A percentile compares a stretch with the other conserved stretches of the same genome.
These are phyloP conservation scores for Candida arabinofermentans DNA, from an alignment of 805 yeast genomes.

Conservation along the genomic window DNA sequence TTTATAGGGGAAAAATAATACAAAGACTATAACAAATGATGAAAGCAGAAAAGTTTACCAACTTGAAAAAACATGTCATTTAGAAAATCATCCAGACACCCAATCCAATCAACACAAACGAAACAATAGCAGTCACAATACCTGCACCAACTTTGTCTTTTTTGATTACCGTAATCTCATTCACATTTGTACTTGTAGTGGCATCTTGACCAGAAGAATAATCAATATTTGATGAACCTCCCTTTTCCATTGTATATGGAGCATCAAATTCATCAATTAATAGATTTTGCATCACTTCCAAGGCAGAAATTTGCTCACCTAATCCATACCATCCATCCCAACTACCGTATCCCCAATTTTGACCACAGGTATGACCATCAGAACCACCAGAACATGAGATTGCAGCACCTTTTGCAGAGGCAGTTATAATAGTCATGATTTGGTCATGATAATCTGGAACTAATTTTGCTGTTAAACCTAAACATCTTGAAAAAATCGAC, in stretches of 20 bases:
- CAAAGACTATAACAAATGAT: no score
- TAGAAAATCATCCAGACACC: constrained; percentile 67
- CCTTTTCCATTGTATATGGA: constrained; percentile 60
- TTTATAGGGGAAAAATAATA: no score
- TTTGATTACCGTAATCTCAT: constrained; percentile 45
- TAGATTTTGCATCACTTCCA: constrained; percentile 55
- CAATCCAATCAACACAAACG: constrained; percentile 58
- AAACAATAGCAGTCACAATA: constrained; percentile 70
- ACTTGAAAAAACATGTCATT: no score
- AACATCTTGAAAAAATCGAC: constrained; percentile 61
- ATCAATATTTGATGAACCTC: constrained; percentile 69
- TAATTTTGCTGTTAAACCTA: constrained; percentile 54
- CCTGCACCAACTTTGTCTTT: constrained; percentile 90
- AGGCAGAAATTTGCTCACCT: constrained; percentile 81
- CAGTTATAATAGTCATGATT: constrained; percentile 32
- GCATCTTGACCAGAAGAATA: constrained; percentile 47
- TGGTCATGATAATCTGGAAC: constrained; percentile 45
- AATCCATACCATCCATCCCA: constrained; percentile 73
- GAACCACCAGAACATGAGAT: constrained; percentile 76
- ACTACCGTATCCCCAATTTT: constrained; percentile 55
- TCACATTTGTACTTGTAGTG: constrained; percentile 42
- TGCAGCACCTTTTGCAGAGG: constrained; percentile 69
- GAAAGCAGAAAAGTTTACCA: no score
- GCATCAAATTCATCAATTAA: constrained; percentile 38
- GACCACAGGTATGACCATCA: constrained; percentile 85